Conservation (phyloP, 257 asterid species). For the Fraxinus cuspidata region DNA sequence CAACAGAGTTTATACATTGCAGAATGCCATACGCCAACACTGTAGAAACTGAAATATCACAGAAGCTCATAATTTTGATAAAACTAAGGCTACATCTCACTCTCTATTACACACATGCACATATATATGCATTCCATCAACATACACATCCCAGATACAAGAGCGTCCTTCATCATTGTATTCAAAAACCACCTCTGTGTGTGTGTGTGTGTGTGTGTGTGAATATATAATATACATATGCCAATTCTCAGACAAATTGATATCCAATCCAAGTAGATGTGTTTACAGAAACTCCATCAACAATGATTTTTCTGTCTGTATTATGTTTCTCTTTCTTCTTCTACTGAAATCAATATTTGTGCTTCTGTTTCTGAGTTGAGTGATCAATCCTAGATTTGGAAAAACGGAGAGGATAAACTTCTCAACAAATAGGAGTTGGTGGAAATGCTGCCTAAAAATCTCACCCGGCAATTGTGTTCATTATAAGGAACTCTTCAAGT, state of each 20-base stretch:
- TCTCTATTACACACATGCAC: neutral
- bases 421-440: constrained; percentile 20
- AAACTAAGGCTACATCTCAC: neutral
- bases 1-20: neutral
- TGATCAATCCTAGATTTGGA: constrained; percentile 9
- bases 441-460: constrained; percentile 17
- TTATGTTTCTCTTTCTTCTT: constrained; percentile 4
- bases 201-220: no score
- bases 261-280: neutral
- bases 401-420: constrained; percentile 5
- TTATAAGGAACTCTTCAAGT: constrained; percentile 3
- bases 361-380: constrained; percentile 3
- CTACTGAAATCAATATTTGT: neutral
- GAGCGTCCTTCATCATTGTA: neutral
- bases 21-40: neutral
- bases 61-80: neutral
- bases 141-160: neutral
- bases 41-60: neutral
- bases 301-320: constrained; percentile 8
- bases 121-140: neutral
- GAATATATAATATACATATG: no score
- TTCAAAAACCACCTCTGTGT: neutral
- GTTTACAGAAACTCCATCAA: neutral
- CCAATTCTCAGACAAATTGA: constrained; percentile 14
- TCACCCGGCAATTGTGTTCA: neutral